phyloP scores from a whole-genome alignment of 2,329 filamentous ascomycete species.

The Dothistroma pini region DNA sequence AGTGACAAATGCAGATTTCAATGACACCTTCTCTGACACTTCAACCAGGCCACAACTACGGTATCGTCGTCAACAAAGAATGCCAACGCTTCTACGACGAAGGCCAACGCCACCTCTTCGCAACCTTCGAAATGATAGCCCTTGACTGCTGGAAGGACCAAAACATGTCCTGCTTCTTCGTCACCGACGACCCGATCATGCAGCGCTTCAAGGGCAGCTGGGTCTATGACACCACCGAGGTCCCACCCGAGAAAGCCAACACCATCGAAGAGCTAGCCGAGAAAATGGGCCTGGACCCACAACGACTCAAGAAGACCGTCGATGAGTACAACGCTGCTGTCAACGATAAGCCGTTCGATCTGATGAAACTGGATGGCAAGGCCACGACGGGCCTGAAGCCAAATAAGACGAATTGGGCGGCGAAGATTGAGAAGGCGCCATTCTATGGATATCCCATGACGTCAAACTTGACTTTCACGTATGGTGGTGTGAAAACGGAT shows the following conservation, averaged over 20 bases:
- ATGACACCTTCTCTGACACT: not conserved
- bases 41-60: conserved; percentile 38
- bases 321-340: conserved; percentile 41
- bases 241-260: conserved; percentile 40
- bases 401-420: conserved; percentile 43
- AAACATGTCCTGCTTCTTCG: conserved; percentile 41
- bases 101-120: conserved; percentile 69
- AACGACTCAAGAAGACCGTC: conserved; percentile 39
- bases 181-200: conserved; percentile 42
- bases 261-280: conserved; percentile 40
- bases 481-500: conserved; percentile 41
- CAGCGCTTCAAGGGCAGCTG: conserved; percentile 41
- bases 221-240: conserved; percentile 44
- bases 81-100: conserved; percentile 81
- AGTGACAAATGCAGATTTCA: not conserved
- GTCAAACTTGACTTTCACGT: conserved; percentile 33
- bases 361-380: conserved; percentile 43
- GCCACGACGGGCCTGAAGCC: conserved; percentile 37
- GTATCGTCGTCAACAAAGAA: conserved; percentile 43
- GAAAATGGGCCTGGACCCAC: conserved; percentile 38
- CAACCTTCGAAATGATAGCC: conserved; percentile 44
- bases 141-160: conserved; percentile 42
- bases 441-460: conserved; percentile 39
- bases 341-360: conserved; percentile 40
- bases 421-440: conserved; percentile 37